A percentile compares a stretch with the other conserved stretches of the same genome.
phyloP scores from a whole-genome alignment of 225 moss, liverwort and hornwort species.

The Marchantia polymorpha region DNA sequence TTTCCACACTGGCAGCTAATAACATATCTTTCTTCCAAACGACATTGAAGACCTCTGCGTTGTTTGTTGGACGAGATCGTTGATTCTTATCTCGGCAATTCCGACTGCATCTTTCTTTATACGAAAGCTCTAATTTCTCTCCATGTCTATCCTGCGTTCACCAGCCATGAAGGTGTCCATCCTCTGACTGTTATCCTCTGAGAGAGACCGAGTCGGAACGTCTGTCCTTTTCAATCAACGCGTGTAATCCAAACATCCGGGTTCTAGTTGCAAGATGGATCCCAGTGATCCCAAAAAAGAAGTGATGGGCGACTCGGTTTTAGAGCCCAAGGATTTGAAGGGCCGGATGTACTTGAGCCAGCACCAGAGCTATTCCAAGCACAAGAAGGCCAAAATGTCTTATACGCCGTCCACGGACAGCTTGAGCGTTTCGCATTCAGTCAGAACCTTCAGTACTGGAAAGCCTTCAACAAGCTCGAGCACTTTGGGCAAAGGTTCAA shows the following conservation, averaged over 20 bases:
- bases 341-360: slow-evolving; percentile 29
- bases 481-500: neutral
- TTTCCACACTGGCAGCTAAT: too few relatives aligned
- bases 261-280: slow-evolving; percentile 22
- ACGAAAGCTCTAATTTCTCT: too few relatives aligned
- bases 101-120: too few relatives aligned
- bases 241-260: neutral
- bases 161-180: too few relatives aligned
- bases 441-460: slow-evolving; percentile 4
- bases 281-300: neutral
- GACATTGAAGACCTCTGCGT: too few relatives aligned
- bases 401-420: slow-evolving; percentile 15
- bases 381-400: slow-evolving; percentile 40
- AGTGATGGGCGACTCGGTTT: neutral
- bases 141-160: too few relatives aligned
- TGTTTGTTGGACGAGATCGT: too few relatives aligned
- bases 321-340: slow-evolving; percentile 22
- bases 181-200: too few relatives aligned
- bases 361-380: slow-evolving; percentile 34
- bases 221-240: neutral
- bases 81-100: too few relatives aligned
- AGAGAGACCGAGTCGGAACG: neutral
- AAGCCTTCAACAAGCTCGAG: slow-evolving; percentile 7
- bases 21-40: too few relatives aligned
- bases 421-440: slow-evolving; percentile 12